Conservation (phyloP, 2,329 filamentous ascomycete species). For the Fusarium sulawesiense region DNA sequence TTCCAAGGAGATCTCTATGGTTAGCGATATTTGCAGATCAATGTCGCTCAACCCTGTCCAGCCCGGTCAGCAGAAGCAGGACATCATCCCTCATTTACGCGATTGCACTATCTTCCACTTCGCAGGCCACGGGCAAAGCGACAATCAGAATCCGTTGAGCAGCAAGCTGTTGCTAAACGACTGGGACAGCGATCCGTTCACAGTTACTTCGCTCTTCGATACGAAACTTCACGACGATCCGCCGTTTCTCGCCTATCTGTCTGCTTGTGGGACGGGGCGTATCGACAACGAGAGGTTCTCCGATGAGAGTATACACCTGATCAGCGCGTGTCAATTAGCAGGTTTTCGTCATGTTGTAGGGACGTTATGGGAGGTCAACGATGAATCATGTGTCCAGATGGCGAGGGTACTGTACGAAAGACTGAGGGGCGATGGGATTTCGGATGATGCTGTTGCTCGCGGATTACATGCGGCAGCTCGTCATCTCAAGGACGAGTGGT, state of each 20-base stretch:
- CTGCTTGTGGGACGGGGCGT: not conserved
- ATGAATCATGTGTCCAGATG: not conserved
- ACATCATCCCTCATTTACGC: not conserved
- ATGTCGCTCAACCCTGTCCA: not conserved
- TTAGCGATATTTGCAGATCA: not conserved
- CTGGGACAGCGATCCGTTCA: not conserved
- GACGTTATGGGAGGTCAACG: not conserved
- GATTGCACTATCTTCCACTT: slow-evolving; percentile 7
- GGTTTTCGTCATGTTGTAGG: slow-evolving; percentile 1
- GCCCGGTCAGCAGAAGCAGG: not conserved
- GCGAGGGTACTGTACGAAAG: not conserved
- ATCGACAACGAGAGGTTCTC: not conserved
- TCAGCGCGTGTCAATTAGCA: slow-evolving; percentile 3
- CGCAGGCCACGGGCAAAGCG: not conserved
- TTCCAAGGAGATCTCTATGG: not conserved
- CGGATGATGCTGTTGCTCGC: not conserved
- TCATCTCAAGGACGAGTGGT: not conserved
- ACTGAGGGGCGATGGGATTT: not conserved
- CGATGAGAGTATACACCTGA: slow-evolving; percentile 7
- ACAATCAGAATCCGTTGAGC: not conserved
- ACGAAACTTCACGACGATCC: not conserved
- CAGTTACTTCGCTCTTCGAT: not conserved
- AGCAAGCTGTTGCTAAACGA: not conserved
- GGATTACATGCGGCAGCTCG: not conserved
- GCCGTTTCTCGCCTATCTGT: slow-evolving; percentile 1